These are phyloP conservation scores for Gracilaria gracilis DNA, from an alignment of 23 red algal genomes.

Conservation along the genomic window DNA sequence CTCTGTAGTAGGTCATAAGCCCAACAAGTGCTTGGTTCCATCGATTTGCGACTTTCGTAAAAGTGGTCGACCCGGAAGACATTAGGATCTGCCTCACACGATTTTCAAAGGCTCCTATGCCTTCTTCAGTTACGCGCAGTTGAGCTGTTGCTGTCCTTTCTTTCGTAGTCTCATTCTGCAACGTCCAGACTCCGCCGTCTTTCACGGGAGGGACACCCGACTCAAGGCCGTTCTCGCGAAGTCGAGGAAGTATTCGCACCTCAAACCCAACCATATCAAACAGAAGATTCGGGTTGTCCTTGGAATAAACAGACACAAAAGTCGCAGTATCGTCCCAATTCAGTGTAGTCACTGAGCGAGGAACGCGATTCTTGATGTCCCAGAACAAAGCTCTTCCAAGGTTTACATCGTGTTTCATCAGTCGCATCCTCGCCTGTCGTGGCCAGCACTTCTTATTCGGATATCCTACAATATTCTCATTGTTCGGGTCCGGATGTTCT, in stretches of 20 bases:
- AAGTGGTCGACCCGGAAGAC: conserved; percentile 92
- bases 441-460: conserved; percentile 97
- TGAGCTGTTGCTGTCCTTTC: conserved; percentile 90
- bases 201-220: conserved; percentile 23
- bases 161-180: conserved; percentile 83
- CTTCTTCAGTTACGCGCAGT: conserved; percentile 79
- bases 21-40: conserved; percentile 92
- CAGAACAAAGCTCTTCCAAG: conserved; percentile 94
- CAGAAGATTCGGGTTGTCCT: conserved; percentile 90
- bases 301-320: conserved; percentile 92
- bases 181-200: conserved; percentile 82
- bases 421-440: conserved; percentile 91
- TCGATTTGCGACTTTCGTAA: conserved; percentile 91
- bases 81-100: conserved; percentile 93
- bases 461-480: conserved; percentile 96
- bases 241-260: conserved; percentile 82
- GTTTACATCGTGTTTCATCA: conserved; percentile 92
- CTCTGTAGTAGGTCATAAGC: conserved; percentile 90
- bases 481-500: conserved; percentile 95
- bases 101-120: conserved; percentile 79
- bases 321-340: conserved; percentile 81
- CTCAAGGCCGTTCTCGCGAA: conserved; percentile 49
- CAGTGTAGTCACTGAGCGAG: conserved; percentile 75
- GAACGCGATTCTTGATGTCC: conserved; percentile 92
- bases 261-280: conserved; percentile 99